These are phyloP conservation scores for Tylopilus subfusipes DNA, from an alignment of 768 basidiomycete species.

Conservation along the genomic window DNA sequence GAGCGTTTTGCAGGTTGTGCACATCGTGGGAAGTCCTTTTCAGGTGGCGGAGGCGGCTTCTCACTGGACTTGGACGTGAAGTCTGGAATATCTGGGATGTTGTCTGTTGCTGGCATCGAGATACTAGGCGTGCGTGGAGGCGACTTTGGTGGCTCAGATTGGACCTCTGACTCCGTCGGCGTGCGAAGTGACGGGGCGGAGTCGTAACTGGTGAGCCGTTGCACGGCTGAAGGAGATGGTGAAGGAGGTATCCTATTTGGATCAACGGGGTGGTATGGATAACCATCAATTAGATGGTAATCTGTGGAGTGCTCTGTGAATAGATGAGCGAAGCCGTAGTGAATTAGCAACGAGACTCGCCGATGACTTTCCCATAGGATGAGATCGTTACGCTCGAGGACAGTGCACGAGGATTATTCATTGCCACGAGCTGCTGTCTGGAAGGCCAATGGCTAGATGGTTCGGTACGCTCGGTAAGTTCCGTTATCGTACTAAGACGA, in stretches of 20 bases:
- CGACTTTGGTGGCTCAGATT: conserved; percentile 34
- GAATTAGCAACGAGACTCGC: conserved; percentile 34
- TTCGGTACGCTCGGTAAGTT: conserved; percentile 64
- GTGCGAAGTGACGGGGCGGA: conserved; percentile 52
- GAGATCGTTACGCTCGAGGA: conserved; percentile 39
- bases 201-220: conserved; percentile 55
- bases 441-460: conserved; percentile 48
- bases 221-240: conserved; percentile 65
- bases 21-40: conserved; percentile 22
- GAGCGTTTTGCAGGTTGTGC: conserved; percentile 45
- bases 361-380: conserved; percentile 62
- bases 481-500: conserved; percentile 62
- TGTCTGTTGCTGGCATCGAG: conserved; percentile 43
- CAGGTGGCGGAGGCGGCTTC: conserved; percentile 25
- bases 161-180: conserved; percentile 35
- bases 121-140: conserved; percentile 42
- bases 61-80: conserved; percentile 44
- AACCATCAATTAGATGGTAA: neutral
- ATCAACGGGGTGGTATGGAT: conserved; percentile 32
- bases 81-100: conserved; percentile 56
- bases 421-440: conserved; percentile 37
- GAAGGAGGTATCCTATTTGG: conserved; percentile 63
- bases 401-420: conserved; percentile 39
- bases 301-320: conserved; percentile 18
- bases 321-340: conserved; percentile 3